Evolutionary conservation across 371 early-diverging fungal genomes (phyloP), one percentile per base, ranked within the genome.

Genomic region (Actinomortierella ambigua): DNA sequence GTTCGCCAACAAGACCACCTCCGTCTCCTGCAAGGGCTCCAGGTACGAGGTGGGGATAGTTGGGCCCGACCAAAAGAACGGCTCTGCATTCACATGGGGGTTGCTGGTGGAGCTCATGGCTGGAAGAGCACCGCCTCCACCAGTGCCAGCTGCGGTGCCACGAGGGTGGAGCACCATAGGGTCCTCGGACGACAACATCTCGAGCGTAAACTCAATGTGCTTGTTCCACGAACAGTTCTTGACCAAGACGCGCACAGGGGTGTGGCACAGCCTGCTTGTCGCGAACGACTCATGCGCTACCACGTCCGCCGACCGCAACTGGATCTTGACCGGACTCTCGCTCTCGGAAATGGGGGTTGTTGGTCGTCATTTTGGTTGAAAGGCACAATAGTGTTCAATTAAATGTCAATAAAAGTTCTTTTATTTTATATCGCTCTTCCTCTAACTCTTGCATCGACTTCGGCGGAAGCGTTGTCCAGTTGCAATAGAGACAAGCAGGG

Each of bases 191-290:
- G 85, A 79, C 11, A 83, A 61, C 55, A 88, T 61, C 61, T 87
- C 87, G 1, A 88, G 53, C 4, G 79, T 81, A 57, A 80, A 88
- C 13, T 69, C 68, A 49, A 85, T 77, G n/a, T 65, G 60, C 48
- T 82, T 82, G 52, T 83, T 88, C 86, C 87, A 88, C 2, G 88
- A 87, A 50, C 88, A 84, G 66, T 88, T 88, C 60, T 70, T 80
- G 28, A 88, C 63, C 8, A 71, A 63, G 4, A 88, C 75, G 11
- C 40, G 55, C n/a, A 88, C 63, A 14, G 83, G 80, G 17, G 86
- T 70, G 29, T 77, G 78, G 26, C 88, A 77, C 18, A 83, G 65
- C 20, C 88, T 88, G 65, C 15, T 43, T 7, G 34, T 61, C 42
- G 73, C 61, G 0, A 50, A 58, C 67, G 88, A 88, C 59, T 86